Base-by-base conservation (phyloP, 2,329 filamentous ascomycete species). In the Colletotrichum spaethianum region DNA sequence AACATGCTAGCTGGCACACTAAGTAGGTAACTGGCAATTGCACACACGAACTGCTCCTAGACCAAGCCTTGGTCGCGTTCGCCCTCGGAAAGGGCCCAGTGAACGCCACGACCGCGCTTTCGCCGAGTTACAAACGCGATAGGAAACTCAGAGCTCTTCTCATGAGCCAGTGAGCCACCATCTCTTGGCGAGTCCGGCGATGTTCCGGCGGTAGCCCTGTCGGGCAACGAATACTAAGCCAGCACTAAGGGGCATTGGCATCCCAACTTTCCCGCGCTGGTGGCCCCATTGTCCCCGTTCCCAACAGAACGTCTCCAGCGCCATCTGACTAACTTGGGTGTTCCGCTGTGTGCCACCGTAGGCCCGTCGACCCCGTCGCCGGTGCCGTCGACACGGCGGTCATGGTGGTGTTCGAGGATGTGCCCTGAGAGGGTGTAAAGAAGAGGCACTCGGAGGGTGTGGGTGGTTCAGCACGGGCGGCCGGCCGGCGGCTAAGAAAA, bases 121-220 rank as follows among this genome's bases (percentile, higher is more conserved):
- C 11, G 20, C 33, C 26, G 11, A n/a, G 40, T 38, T 38, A 36
- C 11, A 56, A 56, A 56, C 33, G 33, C 53, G 33, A 20, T 5
- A 12, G 56, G 44, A 59, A 59, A 59, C 56, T 59, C 38, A 16
- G 33, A 42, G 55, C 36, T 26, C 12, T 36, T 40, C n/a, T 40
- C 55, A 36, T 12, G 26, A 59, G 42, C 40, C 28, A 20, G 20
- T n/a, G 38, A 9, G 33, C 42, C n/a, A 18, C n/a, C 26, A 38
- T 38, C 40, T 23, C 40, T 18, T 26, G 46, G 26, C 18, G 16
- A 20, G 26, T 18, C 26, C 40, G 57, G 57, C 57, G 28, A 33
- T 60, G 57, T 60, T 60, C 57, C 40, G 57, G 57, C 40, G 18
- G 26, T n/a, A 61, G 44, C 60, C 59, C 44, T 28, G 9, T 50